Base-by-base conservation (phyloP, 2,329 filamentous ascomycete genomes). In the Paraphaeosphaeria sporulosa region DNA sequence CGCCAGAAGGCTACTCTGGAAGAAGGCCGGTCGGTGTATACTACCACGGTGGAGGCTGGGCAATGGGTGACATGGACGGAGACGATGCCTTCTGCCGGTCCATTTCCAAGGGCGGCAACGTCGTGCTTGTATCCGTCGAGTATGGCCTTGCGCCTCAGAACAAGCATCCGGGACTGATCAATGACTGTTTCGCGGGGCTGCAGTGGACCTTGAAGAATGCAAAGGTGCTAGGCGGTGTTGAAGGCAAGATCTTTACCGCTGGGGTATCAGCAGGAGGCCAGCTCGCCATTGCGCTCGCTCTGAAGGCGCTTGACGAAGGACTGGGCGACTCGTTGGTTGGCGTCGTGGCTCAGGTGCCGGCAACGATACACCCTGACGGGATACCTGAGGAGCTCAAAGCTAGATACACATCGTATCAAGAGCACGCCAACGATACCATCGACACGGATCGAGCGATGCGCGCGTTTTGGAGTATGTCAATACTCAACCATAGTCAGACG, bases 211-310 rank as follows among this genome's bases (percentile, higher is more conserved):
- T 78, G 42, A 42, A 62, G 12, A 70, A 74, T 54, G 60, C 70
- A 1, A 64, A 65, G n/a, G 61, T 59, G 46, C 34, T 74, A 56
- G 63, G 74, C 59, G 59, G 72, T 43, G 44, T 61, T 36, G 49
- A 64, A 54, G 66, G 62, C 52, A 78, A 77, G 53, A 70, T 76
- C 19, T 71, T 79, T 42, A 75, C 73, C 0, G 69, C 74, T 12
- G 79, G 79, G 21, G 69, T 69, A 4, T 80, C 78, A 9, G 79
- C 79, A 13, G 79, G 79, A 34, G 79, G 70, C 17, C 73, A 75
- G 23, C 64, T 80, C 21, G 76, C 78, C 0, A 69, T 81, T 9
- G 73, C 71, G 12, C 60, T 72, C 15, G 78, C 77, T 21, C 68
- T 81, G 58, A 74, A 68, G 57, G 65, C 79, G 13, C 67, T 80